A percentile compares a stretch with the other conserved stretches of the same genome.
Conservation (phyloP, 805 yeast genomes). For the Pichia scutulata region DNA sequence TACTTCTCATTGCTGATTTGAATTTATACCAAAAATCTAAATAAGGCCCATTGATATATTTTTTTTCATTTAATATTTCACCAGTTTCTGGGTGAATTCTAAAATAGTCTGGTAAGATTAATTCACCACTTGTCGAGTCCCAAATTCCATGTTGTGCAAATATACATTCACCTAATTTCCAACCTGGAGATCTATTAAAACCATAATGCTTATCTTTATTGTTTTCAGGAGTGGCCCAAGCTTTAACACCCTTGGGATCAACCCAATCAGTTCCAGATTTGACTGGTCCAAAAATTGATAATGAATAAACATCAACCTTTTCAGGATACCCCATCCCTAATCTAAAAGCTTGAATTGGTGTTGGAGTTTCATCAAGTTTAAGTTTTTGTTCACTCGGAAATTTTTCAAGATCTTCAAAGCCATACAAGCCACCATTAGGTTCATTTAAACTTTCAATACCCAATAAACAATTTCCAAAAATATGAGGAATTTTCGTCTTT, state of each 20-base stretch:
- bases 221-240: constrained; percentile 52
- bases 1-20: constrained; percentile 39
- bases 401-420: constrained; percentile 44
- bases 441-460: constrained; percentile 85
- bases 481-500: constrained; percentile 33
- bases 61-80: constrained; percentile 36
- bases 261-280: constrained; percentile 48
- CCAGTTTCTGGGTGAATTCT: constrained; percentile 31
- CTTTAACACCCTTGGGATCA: constrained; percentile 58
- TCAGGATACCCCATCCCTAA: constrained; percentile 73
- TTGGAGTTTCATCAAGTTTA: constrained; percentile 75
- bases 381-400: constrained; percentile 59
- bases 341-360: constrained; percentile 63
- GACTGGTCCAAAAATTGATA: constrained; percentile 70
- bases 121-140: constrained; percentile 37
- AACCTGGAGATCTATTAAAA: constrained; percentile 53
- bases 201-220: constrained; percentile 59
- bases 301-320: constrained; percentile 60
- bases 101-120: constrained; percentile 49
- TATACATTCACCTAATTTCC: constrained; percentile 72
- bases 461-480: constrained; percentile 43
- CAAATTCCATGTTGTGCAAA: constrained; percentile 81
- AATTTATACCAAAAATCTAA: constrained; percentile 51
- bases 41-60: constrained; percentile 59
- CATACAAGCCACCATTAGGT: constrained; percentile 72